These are phyloP conservation scores for Fonsecaea erecta DNA, from an alignment of 2,329 filamentous ascomycete species.

Conservation along the genomic window DNA sequence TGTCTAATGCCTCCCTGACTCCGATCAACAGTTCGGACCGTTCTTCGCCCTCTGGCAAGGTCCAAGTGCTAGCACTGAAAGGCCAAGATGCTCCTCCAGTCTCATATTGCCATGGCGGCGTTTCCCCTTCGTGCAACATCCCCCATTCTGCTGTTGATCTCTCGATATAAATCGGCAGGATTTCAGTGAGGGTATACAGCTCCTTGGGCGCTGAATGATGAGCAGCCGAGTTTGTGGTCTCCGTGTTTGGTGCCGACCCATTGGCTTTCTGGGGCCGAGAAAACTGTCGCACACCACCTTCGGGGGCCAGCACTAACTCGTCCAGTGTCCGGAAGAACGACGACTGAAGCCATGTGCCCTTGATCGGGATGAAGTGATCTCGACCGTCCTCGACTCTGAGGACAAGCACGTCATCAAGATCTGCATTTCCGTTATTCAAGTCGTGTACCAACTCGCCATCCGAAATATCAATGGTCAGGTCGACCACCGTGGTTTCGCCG, in stretches of 20 bases:
- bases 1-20: conserved; percentile 72
- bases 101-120: conserved; percentile 60
- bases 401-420: conserved; percentile 84
- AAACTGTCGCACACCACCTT: conserved; percentile 73
- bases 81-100: conserved; percentile 60
- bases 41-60: conserved; percentile 46
- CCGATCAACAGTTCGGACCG: conserved; percentile 51
- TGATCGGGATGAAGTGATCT: conserved; percentile 88
- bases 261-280: conserved; percentile 53
- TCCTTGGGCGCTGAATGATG: conserved; percentile 83
- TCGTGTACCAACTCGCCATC: conserved; percentile 66
- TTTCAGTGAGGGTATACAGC: conserved; percentile 85
- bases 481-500: conserved; percentile 76
- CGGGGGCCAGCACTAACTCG: conserved; percentile 82
- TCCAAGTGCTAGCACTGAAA: conserved; percentile 59
- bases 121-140: conserved; percentile 56
- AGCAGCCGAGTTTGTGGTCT: conserved; percentile 28
- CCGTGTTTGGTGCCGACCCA: conserved; percentile 29
- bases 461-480: conserved; percentile 70
- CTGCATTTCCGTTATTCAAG: conserved; percentile 70
- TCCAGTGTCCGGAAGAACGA: conserved; percentile 85
- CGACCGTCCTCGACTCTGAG: conserved; percentile 80
- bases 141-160: conserved; percentile 66
- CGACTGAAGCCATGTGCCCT: conserved; percentile 77
- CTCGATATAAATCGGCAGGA: conserved; percentile 66